Evolutionary conservation across 2,329 filamentous ascomycete species (phyloP).

Genomic region (Ascochyta koolunga): DNA sequence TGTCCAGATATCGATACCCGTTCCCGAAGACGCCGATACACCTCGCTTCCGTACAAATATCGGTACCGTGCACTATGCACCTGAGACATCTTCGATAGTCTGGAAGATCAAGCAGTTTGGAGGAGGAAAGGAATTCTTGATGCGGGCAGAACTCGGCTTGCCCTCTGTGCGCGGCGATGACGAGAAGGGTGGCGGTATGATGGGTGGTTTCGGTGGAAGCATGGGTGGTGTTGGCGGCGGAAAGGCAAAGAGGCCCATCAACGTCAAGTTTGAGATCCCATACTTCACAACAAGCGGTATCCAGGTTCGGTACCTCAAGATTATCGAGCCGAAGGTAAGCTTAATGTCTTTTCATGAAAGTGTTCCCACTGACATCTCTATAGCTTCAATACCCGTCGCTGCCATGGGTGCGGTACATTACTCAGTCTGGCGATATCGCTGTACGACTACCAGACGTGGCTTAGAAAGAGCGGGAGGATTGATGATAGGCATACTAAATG

Average conservation of each 20-base stretch:
- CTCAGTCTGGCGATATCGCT: constrained; percentile 95
- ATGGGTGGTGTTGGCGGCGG: constrained; percentile 85
- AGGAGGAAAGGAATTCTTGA: constrained; percentile 96
- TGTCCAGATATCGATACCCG: constrained; percentile 95
- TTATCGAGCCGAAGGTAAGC: constrained; percentile 96
- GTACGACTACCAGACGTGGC: constrained; percentile 91
- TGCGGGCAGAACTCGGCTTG: constrained; percentile 94
- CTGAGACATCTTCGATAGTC: constrained; percentile 95
- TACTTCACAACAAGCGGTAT: constrained; percentile 99
- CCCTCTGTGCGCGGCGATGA: constrained; percentile 95
- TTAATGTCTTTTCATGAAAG: neutral
- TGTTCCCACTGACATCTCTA: constrained; percentile 12
- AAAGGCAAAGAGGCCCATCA: constrained; percentile 95
- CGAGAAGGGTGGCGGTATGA: constrained; percentile 96
- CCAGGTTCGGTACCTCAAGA: constrained; percentile 97
- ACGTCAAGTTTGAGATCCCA: constrained; percentile 99
- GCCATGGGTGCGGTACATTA: constrained; percentile 98
- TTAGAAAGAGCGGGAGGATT: constrained; percentile 47
- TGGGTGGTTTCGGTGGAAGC: constrained; percentile 92
- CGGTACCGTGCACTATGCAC: constrained; percentile 94
- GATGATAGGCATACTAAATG: constrained; percentile 25
- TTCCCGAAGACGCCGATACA: constrained; percentile 95
- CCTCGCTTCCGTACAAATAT: constrained; percentile 98
- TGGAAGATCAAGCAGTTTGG: constrained; percentile 99
- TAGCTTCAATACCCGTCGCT: constrained; percentile 97